Percentiles rank a stretch among this genome's conserved stretches.
These are phyloP conservation scores for Aspergillus taichungensis DNA, from an alignment of 495 filamentous ascomycete species.

Conservation along the genomic window DNA sequence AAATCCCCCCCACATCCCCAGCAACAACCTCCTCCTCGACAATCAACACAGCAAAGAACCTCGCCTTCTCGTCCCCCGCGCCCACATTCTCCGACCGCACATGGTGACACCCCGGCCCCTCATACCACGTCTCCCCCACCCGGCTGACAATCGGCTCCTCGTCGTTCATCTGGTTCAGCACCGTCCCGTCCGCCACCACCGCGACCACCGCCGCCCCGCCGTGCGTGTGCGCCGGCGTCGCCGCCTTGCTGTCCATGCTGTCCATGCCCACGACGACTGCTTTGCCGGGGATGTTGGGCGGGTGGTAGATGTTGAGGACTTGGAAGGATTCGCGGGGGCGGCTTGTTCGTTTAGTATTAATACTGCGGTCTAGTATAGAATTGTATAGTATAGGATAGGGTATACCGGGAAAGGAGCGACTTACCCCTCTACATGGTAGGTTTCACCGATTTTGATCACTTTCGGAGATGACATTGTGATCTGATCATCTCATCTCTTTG, in stretches of 20 bases:
- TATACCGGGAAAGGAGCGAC: too few relatives aligned
- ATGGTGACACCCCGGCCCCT: constrained; percentile 36
- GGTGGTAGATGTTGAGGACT: constrained; percentile 21
- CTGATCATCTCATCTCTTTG: too few relatives aligned
- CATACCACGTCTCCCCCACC: constrained; percentile 26
- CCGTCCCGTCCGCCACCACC: constrained; percentile 17
- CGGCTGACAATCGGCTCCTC: constrained; percentile 12
- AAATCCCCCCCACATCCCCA: constrained; percentile 38
- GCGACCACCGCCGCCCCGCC: constrained; percentile 29
- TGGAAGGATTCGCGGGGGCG: constrained; percentile 19
- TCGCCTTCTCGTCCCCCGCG: constrained; percentile 15
- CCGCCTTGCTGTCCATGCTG: constrained; percentile 24
- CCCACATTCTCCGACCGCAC: constrained; percentile 24
- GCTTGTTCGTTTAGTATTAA: constrained; percentile 1
- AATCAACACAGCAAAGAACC: constrained; percentile 21
- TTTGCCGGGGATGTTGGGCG: constrained; percentile 26
- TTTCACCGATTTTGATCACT: too few relatives aligned
- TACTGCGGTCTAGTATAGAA: background rate
- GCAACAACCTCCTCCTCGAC: constrained; percentile 14
- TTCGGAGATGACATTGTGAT: too few relatives aligned
- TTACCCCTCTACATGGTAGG: too few relatives aligned
- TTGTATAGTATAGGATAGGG: too few relatives aligned
- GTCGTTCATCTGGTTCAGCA: constrained; percentile 35
- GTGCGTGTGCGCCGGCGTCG: constrained; percentile 33
- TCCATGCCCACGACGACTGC: constrained; percentile 24